Evolutionary conservation across 805 yeast species (phyloP), one percentile per base, ranked within the genome.

Genomic region (Teunomyces funiuensis): DNA sequence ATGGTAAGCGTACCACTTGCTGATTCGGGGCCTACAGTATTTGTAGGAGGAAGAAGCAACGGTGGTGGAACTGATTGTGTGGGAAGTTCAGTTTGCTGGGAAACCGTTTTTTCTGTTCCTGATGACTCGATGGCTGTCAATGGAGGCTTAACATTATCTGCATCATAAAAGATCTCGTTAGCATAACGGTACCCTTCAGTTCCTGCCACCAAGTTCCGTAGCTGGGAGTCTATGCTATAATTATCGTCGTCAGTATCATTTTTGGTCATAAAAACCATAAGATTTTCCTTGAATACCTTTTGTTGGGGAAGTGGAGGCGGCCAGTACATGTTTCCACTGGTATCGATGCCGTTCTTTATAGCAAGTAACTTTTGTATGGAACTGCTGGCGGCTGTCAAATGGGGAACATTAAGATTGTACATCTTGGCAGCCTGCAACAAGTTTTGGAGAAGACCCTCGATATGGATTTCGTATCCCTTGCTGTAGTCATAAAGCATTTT

Each of bases 171-270:
- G 14, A 31, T n/a, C 23, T 20, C 19, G 13, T 31, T 20, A 10
- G 45, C 52, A 30, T 41, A 54, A 13, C 53, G 50, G 9, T 47
- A 41, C 9, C 41, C 31, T 33, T 53, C 55, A 13, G 49, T 48
- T 10, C 56, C 57, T 16, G 30, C 36, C n/a, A 53, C 39, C 28
- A 54, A 36, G 6, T 45, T 52, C 19, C 41, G 37, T 10, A 52
- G 37, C 16, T 40, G 40, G 4, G 47, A 26, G 28, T 52, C 55
- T 4, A 49, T 38, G 4, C 36, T 25, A n/a, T 17, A 30, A 14
- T n/a, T 36, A 36, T 36, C 38, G 7, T 36, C 22, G 7, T 23
- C 14, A 10, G 3, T 7, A 11, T 10, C 29, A 5, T 17, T 6
- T 17, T 25, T 15, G 10, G 17, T 20, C 27, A 28, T 28, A 8